phyloP scores from a whole-genome alignment of 768 basidiomycete genomes.

The Pluteus cervinus region DNA sequence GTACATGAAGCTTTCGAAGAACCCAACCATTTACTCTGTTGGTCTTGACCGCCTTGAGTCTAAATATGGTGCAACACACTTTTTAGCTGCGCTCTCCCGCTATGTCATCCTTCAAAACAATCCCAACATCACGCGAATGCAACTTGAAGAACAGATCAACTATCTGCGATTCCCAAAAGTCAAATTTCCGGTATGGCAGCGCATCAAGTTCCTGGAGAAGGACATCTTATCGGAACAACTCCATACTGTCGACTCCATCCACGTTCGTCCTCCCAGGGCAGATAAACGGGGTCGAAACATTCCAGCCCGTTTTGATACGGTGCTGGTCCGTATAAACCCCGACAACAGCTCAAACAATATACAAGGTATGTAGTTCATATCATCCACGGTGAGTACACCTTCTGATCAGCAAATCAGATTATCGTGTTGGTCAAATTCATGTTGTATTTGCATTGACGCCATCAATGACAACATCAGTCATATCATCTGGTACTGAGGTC shows the following conservation, averaged over 20 bases:
- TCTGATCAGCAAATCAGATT: too few species aligned
- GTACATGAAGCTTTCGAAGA: conserved; percentile 1
- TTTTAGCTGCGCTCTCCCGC: too few species aligned
- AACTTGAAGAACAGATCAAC: too few species aligned
- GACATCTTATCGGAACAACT: too few species aligned
- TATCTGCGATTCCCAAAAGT: conserved; percentile 14
- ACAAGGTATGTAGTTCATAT: not conserved
- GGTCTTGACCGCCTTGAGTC: too few species aligned
- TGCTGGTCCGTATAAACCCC: too few species aligned
- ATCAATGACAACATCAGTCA: conserved; percentile 3
- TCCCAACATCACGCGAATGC: not conserved
- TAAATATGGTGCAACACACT: too few species aligned
- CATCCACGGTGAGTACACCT: too few species aligned
- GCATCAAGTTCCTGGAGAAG: conserved; percentile 18
- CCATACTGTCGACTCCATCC: conserved; percentile 21
- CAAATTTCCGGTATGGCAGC: conserved; percentile 23
- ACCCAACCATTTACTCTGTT: not conserved
- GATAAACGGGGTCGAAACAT: conserved; percentile 7
- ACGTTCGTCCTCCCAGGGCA: conserved; percentile 12
- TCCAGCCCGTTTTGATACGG: conserved; percentile 25
- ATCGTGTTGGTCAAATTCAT: not conserved
- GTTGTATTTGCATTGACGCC: conserved; percentile 7
- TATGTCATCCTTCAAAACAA: not conserved
- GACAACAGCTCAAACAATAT: conserved; percentile 5
- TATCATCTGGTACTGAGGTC: conserved; percentile 3